Evolutionary conservation across 2,329 filamentous ascomycete genomes (phyloP).

Genomic region (Aspergillus tanneri): DNA sequence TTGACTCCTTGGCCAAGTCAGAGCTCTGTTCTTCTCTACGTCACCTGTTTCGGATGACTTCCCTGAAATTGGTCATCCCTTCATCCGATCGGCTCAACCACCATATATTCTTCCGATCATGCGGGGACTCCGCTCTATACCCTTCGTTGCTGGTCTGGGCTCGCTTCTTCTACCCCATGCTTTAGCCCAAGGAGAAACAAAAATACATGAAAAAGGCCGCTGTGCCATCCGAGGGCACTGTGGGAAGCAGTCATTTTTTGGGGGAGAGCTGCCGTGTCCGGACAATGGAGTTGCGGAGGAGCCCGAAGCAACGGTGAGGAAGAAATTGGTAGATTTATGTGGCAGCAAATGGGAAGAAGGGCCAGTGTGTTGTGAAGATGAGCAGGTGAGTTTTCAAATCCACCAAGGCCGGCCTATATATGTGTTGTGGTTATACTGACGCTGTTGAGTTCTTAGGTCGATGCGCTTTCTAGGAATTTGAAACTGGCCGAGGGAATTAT

Average conservation of each 20-base stretch:
- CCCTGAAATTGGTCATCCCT: background rate
- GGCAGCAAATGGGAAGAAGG: conserved; percentile 81
- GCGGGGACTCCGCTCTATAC: conserved; percentile 31
- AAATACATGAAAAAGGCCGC: conserved; percentile 77
- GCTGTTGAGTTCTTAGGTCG: conserved; percentile 56
- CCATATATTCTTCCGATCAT: conserved; percentile 20
- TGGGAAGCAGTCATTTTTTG: conserved; percentile 86
- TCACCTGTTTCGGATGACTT: background rate
- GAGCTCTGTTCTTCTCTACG: no score
- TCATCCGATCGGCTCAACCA: background rate
- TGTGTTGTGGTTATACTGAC: background rate
- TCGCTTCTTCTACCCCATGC: conserved; percentile 26
- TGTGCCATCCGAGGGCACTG: conserved; percentile 91
- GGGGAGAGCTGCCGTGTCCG: conserved; percentile 83
- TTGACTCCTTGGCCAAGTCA: background rate
- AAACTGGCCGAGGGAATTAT: conserved; percentile 86
- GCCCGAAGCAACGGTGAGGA: conserved; percentile 68
- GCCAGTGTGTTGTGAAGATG: conserved; percentile 78
- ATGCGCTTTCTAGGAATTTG: conserved; percentile 77
- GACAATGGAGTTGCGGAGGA: conserved; percentile 81
- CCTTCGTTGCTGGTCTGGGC: conserved; percentile 29
- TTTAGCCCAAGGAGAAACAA: conserved; percentile 36
- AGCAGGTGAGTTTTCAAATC: conserved; percentile 58
- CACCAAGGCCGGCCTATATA: background rate
- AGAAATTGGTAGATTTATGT: conserved; percentile 80